Percentiles rank a stretch among this genome's conserved stretches.
Evolutionary conservation across 768 basidiomycete species (phyloP).

Genomic region (Russula brevipes): DNA sequence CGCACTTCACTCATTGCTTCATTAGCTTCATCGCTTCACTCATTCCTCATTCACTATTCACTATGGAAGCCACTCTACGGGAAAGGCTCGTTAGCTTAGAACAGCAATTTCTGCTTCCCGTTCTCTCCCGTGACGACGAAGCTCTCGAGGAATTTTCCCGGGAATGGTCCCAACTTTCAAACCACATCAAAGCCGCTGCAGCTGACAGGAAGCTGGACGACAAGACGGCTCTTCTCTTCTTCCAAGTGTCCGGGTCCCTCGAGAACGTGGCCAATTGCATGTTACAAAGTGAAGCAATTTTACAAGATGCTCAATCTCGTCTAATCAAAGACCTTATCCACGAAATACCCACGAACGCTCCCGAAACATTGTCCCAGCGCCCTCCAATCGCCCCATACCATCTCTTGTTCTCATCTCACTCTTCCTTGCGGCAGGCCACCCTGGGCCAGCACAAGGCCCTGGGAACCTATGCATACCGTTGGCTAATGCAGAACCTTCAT

Average conservation of each 20-base stretch:
- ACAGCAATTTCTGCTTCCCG: slow-evolving; percentile 8
- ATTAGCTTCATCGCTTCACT: too few species aligned
- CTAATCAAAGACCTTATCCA: neutral
- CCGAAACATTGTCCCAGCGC: neutral
- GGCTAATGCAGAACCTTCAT: slow-evolving; percentile 34
- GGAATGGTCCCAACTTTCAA: slow-evolving; percentile 5
- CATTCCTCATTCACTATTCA: neutral
- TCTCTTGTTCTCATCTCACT: neutral
- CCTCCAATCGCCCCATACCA: neutral
- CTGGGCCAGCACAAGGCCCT: slow-evolving; percentile 1
- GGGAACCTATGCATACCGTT: slow-evolving; percentile 2
- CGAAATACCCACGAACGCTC: neutral
- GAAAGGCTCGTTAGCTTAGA: neutral
- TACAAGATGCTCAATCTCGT: neutral
- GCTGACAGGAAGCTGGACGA: neutral
- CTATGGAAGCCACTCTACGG: slow-evolving; percentile 8
- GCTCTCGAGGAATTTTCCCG: neutral
- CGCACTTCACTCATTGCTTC: neutral
- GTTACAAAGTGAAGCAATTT: neutral
- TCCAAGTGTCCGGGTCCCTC: neutral
- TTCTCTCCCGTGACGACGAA: neutral
- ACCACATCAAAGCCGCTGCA: neutral
- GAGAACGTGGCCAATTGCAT: neutral
- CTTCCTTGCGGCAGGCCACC: neutral
- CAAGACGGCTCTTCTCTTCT: neutral